Evolutionary conservation across 2,329 filamentous ascomycete genomes (phyloP).

Genomic region (Fusarium sp.): DNA sequence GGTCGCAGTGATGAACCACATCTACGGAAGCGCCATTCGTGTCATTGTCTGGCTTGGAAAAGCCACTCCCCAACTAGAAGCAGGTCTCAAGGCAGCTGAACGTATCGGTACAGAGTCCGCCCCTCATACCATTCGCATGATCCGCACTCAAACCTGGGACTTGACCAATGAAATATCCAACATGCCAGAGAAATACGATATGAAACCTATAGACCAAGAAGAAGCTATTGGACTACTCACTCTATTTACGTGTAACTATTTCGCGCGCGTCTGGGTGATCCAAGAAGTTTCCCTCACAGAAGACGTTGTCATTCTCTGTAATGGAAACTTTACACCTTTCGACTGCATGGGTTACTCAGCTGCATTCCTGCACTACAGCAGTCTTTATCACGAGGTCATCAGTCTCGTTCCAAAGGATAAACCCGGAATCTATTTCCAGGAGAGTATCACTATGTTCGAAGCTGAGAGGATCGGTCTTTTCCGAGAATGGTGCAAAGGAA

Average conservation of each 20-base stretch:
- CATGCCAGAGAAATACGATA: neutral
- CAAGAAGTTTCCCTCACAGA: no score
- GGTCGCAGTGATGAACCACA: neutral
- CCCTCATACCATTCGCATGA: neutral
- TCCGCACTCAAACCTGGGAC: neutral
- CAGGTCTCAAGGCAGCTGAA: neutral
- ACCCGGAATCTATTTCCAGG: no score
- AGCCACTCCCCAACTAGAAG: neutral
- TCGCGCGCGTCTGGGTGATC: neutral
- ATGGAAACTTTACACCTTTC: no score
- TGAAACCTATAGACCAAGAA: neutral
- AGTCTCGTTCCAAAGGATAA: no score
- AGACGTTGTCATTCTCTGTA: no score
- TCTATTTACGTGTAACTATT: neutral
- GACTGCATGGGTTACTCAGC: no score
- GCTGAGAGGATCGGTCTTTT: no score
- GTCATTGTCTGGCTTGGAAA: slow-evolving; percentile 16
- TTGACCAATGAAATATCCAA: neutral
- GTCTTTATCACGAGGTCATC: no score
- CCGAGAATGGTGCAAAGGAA: no score
- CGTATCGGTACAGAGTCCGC: neutral
- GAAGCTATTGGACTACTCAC: no score
- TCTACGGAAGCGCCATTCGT: neutral
- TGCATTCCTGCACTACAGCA: no score
- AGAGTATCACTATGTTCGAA: no score